These are phyloP conservation scores for Aspergillus hortae DNA, from an alignment of 2,329 filamentous ascomycete genomes.

Conservation along the genomic window DNA sequence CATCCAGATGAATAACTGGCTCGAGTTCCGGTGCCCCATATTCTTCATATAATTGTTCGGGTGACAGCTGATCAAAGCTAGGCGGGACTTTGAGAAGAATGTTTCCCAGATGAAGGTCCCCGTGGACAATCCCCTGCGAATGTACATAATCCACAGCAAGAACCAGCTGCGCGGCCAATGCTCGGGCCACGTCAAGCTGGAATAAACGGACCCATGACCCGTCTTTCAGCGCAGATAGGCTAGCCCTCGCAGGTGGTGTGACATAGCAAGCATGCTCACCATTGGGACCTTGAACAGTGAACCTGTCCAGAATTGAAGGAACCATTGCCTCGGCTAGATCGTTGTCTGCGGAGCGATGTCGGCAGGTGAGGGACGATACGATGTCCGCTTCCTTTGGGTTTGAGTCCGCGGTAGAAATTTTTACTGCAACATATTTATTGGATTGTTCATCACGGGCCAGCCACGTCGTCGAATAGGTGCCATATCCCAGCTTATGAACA, in stretches of 20 bases:
- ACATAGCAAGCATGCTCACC: slow-evolving; percentile 7
- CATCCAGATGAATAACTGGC: slow-evolving; percentile 19
- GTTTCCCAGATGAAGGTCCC: slow-evolving; percentile 31
- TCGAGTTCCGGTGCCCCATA: slow-evolving; percentile 20
- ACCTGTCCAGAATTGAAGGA: slow-evolving; percentile 7
- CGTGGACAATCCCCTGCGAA: slow-evolving; percentile 13
- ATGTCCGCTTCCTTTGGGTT: slow-evolving; percentile 9
- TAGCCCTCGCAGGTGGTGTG: slow-evolving; percentile 8
- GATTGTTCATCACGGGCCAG: slow-evolving; percentile 22
- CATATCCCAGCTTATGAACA: slow-evolving; percentile 41
- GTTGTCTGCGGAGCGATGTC: not conserved
- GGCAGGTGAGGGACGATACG: slow-evolving; percentile 4
- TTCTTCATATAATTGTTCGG: slow-evolving; percentile 16
- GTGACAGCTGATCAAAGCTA: slow-evolving; percentile 15
- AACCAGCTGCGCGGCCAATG: slow-evolving; percentile 19
- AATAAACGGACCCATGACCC: slow-evolving; percentile 9
- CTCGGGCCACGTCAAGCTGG: slow-evolving; percentile 9
- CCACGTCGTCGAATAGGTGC: slow-evolving; percentile 34
- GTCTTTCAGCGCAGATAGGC: slow-evolving; percentile 5
- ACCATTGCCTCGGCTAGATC: slow-evolving; percentile 3
- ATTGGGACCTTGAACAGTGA: slow-evolving; percentile 13
- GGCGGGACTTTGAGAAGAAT: slow-evolving; percentile 24
- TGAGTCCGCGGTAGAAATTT: slow-evolving; percentile 23
- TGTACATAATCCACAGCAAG: slow-evolving; percentile 21
- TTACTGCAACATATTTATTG: slow-evolving; percentile 24